Conservation (phyloP, 2,329 filamentous ascomycete genomes). For the Fusarium drepaniforme region DNA sequence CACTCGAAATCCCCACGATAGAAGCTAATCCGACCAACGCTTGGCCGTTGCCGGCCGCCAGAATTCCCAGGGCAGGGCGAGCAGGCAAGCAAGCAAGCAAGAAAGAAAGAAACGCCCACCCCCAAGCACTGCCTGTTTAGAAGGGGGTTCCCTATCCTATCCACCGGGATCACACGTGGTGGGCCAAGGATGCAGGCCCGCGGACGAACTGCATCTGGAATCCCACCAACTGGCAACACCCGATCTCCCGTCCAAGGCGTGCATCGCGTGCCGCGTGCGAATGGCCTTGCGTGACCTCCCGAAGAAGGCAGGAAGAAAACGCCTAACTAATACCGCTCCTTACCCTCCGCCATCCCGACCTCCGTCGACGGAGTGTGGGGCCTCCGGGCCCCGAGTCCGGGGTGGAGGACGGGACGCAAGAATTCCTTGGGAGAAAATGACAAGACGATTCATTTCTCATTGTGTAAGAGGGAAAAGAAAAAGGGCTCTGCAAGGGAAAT, state of each 20-base stretch:
- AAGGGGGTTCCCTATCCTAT: conserved; percentile 14
- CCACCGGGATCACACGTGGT: conserved; percentile 42
- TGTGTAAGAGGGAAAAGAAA: neutral
- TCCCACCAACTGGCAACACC: conserved; percentile 34
- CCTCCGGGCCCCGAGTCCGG: conserved; percentile 11
- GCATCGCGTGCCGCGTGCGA: conserved; percentile 1
- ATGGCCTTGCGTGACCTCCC: conserved; percentile 4
- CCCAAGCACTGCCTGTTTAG: neutral
- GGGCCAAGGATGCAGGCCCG: conserved; percentile 40
- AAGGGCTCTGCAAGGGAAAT: conserved; percentile 6
- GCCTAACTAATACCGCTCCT: neutral
- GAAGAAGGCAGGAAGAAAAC: conserved; percentile 8
- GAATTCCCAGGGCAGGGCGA: conserved; percentile 12
- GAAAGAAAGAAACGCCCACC: conserved; percentile 3
- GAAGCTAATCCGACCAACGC: conserved; percentile 15
- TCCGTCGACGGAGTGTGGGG: conserved; percentile 20
- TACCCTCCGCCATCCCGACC: neutral
- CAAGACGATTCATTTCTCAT: conserved; percentile 10
- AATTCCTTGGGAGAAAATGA: conserved; percentile 17
- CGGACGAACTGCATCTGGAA: conserved; percentile 42
- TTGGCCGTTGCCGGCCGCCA: conserved; percentile 11
- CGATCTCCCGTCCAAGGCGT: conserved; percentile 10
- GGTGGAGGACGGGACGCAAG: conserved; percentile 6
- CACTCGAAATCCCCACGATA: conserved; percentile 21
- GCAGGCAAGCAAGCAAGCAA: conserved; percentile 9